These are phyloP conservation scores for Holtermanniella nyarrowii DNA, from an alignment of 768 basidiomycete species.

Conservation along the genomic window DNA sequence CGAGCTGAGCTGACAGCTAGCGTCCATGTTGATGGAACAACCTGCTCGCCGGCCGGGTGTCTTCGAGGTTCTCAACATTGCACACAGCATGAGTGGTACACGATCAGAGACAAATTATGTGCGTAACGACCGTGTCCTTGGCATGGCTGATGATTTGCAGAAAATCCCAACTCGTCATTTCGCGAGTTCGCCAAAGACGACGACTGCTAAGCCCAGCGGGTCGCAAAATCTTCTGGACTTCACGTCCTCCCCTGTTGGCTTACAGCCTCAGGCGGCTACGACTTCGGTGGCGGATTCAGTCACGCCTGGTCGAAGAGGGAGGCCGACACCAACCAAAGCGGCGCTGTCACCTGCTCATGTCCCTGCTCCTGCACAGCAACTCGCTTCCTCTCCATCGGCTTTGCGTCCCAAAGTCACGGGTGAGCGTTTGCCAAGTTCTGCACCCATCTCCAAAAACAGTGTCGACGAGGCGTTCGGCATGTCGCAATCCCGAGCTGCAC, in stretches of 20 bases:
- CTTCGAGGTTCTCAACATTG: slow-evolving; percentile 71
- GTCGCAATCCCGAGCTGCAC: too few relatives aligned
- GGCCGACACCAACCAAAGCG: slow-evolving; percentile 19
- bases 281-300: slow-evolving; percentile 22
- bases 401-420: neutral
- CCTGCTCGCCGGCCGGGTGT: slow-evolving; percentile 74
- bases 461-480: neutral
- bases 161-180: slow-evolving; percentile 19
- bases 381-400: neutral
- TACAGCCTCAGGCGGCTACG: neutral
- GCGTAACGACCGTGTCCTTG: slow-evolving; percentile 8
- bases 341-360: neutral
- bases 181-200: slow-evolving; percentile 7
- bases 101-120: slow-evolving; percentile 67
- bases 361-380: neutral
- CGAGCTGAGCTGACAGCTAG: slow-evolving; percentile 5
- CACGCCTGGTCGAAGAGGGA: slow-evolving; percentile 35
- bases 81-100: slow-evolving; percentile 79
- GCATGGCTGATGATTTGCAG: slow-evolving; percentile 3
- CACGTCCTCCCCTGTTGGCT: slow-evolving; percentile 18
- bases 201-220: slow-evolving; percentile 7
- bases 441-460: neutral
- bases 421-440: too few relatives aligned
- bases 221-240: slow-evolving; percentile 24
- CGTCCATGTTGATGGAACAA: slow-evolving; percentile 74